These are phyloP conservation scores for Gossypium stocksii DNA, from an alignment of 345 rosid genomes.

Conservation along the genomic window DNA sequence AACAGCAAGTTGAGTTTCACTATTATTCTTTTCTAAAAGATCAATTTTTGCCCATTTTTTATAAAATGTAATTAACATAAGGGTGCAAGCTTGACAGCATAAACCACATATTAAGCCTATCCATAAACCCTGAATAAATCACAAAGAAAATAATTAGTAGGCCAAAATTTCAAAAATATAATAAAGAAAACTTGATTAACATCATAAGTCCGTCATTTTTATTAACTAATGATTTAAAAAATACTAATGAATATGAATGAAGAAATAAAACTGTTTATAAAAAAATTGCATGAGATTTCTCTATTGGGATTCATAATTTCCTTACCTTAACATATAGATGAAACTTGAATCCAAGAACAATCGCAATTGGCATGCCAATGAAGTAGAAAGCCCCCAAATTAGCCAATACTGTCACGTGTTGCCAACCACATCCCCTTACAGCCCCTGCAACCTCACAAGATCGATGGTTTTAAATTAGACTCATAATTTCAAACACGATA, in stretches of 20 bases:
- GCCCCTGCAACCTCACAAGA: constrained; percentile 36
- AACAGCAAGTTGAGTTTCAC: neutral
- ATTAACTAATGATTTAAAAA: no score
- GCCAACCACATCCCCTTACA: constrained; percentile 80
- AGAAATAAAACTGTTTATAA: no score
- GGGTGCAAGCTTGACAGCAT: neutral
- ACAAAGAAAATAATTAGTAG: neutral
- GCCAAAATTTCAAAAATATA: neutral
- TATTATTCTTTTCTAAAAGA: neutral
- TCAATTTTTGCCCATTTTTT: neutral
- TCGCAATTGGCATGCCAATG: constrained; percentile 52
- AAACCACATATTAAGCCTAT: neutral
- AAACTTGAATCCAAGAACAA: constrained; percentile 53
- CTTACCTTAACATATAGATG: constrained; percentile 47
- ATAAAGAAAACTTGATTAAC: neutral
- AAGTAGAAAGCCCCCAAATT: constrained; percentile 47
- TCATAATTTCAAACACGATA: neutral
- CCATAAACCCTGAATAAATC: constrained; percentile 4
- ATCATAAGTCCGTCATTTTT: no score
- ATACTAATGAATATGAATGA: no score
- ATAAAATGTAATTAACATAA: neutral
- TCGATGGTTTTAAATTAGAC: neutral
- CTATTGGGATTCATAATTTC: neutral
- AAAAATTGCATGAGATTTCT: no score
- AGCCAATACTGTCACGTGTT: constrained; percentile 44